Evolutionary conservation across 1,284 basidiomycete species (phyloP), one percentile per base, ranked within the genome.

Genomic region (Pseudozyma flocculosa): DNA sequence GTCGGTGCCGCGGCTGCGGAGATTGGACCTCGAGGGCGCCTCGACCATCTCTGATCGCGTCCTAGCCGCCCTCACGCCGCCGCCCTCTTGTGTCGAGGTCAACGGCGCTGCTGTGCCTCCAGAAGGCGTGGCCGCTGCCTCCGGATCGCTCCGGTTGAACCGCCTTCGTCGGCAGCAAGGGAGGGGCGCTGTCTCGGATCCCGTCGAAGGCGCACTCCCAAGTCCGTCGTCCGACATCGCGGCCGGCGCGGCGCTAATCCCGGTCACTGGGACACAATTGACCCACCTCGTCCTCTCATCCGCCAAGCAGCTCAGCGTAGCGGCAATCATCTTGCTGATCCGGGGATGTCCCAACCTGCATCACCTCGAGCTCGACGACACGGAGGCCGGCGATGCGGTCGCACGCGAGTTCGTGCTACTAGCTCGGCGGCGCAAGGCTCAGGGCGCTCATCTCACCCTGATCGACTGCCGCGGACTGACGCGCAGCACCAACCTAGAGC

Each of bases 11-110:
- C 75, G 82, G 52, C 85, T 96, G 44, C 82, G 85, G 46, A 85
- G 84, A 47, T 78, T 96, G 40, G 93, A 96, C 74, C 80, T 96
- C 29, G 93, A 95, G 75, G 87, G 89, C 57, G 89, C 89, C 2
- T 80, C 79, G 15, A 84, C 87, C 22, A 85, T 94, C 46, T 87
- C 84, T 1, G 90, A 95, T 77, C 80, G 80, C 0, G 83, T 92
- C 15, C 75, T 95, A 19, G 79, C 80, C 15, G 81, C 82, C 1
- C 79, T 94, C 40, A 89, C 87, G 1, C 70, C 70, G 17, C 88
- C 88, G 1, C 54, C 60, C 26, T 60, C 61, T 14, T 57, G 60
- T 18, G 53, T 53, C 14, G 57, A 64, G 38, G 61, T 57, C 7
- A 60, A 56, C 22, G 61, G 61, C 3, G 41, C 38, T 5, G 50